These are phyloP conservation scores for Podila verticillata DNA, from an alignment of 192 early-diverging fungal species.

Conservation along the genomic window DNA sequence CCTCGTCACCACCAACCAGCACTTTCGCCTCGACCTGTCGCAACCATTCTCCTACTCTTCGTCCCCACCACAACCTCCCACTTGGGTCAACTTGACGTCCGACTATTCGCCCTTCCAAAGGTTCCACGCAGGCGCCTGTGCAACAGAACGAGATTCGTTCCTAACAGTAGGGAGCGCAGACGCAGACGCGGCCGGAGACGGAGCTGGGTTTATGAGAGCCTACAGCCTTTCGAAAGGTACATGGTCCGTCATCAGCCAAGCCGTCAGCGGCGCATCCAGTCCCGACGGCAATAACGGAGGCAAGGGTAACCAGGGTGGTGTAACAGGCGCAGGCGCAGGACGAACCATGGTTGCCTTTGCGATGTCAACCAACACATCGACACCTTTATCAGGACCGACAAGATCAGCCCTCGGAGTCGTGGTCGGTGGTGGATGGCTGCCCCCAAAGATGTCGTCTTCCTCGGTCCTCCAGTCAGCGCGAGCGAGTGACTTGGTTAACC, in stretches of 20 bases:
- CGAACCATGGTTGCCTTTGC: conserved; percentile 34
- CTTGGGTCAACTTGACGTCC: conserved; percentile 39
- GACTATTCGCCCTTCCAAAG: conserved; percentile 38
- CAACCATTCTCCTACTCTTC: conserved; percentile 18
- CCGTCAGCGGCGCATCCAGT: conserved; percentile 16
- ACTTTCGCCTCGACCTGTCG: conserved; percentile 43
- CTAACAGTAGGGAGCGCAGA: conserved; percentile 38
- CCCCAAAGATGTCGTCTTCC: not conserved
- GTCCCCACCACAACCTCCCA: conserved; percentile 1
- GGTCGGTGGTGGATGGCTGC: conserved; percentile 43
- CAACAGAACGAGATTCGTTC: conserved; percentile 15
- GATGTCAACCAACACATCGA: not conserved
- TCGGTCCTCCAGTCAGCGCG: conserved; percentile 5
- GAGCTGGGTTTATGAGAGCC: conserved; percentile 30
- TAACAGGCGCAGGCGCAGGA: conserved; percentile 1
- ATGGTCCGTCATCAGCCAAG: conserved; percentile 16
- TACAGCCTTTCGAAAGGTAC: conserved; percentile 35
- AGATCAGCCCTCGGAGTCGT: conserved; percentile 12
- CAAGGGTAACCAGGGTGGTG: not conserved
- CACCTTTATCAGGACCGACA: not conserved
- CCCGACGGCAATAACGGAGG: conserved; percentile 2
- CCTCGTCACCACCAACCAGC: conserved; percentile 38
- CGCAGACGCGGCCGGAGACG: conserved; percentile 1
- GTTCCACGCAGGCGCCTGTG: conserved; percentile 40
- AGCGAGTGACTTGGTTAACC: conserved; percentile 11